Conservation (phyloP, 176 grass and related monocot genomes). For the Alopecurus myosuroides region DNA sequence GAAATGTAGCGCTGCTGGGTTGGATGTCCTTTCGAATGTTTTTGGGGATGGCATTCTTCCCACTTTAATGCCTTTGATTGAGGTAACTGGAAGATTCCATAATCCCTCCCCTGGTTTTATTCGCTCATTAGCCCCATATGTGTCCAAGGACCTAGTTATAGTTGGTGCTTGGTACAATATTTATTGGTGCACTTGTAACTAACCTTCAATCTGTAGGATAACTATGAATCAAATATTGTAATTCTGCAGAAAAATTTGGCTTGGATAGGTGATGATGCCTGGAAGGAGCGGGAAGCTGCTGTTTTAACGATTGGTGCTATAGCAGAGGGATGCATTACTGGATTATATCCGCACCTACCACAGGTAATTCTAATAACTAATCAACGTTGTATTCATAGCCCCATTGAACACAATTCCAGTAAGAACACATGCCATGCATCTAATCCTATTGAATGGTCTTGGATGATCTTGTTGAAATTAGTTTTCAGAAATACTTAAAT, state of each 20-base stretch:
- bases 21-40: slow-evolving; percentile 96
- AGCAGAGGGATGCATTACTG: slow-evolving; percentile 93
- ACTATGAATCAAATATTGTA: slow-evolving; percentile 16
- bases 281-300: slow-evolving; percentile 97
- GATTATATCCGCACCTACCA: slow-evolving; percentile 78
- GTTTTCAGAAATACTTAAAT: neutral
- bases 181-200: neutral
- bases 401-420: neutral
- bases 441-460: slow-evolving; percentile 4
- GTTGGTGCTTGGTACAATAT: neutral
- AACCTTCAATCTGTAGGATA: slow-evolving; percentile 13
- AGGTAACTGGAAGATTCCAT: slow-evolving; percentile 38
- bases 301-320: slow-evolving; percentile 93
- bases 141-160: neutral
- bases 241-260: slow-evolving; percentile 85
- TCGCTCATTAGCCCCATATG: neutral
- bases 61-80: slow-evolving; percentile 95
- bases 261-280: slow-evolving; percentile 61
- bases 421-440: neutral
- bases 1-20: slow-evolving; percentile 92
- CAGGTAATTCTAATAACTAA: slow-evolving; percentile 46
- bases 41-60: slow-evolving; percentile 88
- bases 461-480: neutral
- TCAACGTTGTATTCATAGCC: neutral
- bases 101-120: neutral